These are phyloP conservation scores for Xylaria sp. DNA, from an alignment of 2,329 filamentous ascomycete genomes.

Conservation along the genomic window DNA sequence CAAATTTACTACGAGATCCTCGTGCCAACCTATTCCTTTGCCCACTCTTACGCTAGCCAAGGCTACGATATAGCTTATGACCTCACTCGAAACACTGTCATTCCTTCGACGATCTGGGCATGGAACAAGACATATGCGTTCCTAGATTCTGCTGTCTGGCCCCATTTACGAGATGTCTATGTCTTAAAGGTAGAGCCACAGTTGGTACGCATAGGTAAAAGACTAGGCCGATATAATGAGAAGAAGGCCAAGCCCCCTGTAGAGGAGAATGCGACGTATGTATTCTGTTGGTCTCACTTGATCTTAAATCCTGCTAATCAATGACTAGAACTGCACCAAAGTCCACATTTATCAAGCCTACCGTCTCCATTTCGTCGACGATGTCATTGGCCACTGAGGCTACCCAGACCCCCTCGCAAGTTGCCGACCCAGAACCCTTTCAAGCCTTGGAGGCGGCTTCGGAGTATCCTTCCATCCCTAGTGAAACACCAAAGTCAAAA, in stretches of 20 bases:
- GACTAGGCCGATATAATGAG: slow-evolving; percentile 76
- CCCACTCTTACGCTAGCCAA: slow-evolving; percentile 74
- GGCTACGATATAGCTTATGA: slow-evolving; percentile 70
- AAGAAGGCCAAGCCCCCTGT: slow-evolving; percentile 44
- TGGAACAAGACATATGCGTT: slow-evolving; percentile 74
- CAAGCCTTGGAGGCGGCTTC: slow-evolving; percentile 29
- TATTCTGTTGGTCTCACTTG: slow-evolving; percentile 4
- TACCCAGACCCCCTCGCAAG: slow-evolving; percentile 32
- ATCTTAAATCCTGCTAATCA: slow-evolving; percentile 17
- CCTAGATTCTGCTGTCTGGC: slow-evolving; percentile 78
- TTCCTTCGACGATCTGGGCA: slow-evolving; percentile 74
- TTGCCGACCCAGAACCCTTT: slow-evolving; percentile 25
- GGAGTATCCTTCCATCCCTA: slow-evolving; percentile 33
- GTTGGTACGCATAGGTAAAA: slow-evolving; percentile 87
- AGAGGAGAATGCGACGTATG: slow-evolving; percentile 44
- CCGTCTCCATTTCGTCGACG: slow-evolving; percentile 37
- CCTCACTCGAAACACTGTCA: slow-evolving; percentile 70
- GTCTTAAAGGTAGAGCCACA: slow-evolving; percentile 95
- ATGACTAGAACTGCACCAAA: slow-evolving; percentile 37
- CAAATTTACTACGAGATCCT: slow-evolving; percentile 75
- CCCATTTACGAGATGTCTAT: slow-evolving; percentile 79
- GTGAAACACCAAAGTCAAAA: slow-evolving; percentile 50
- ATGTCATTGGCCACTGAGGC: slow-evolving; percentile 31
- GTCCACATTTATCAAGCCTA: slow-evolving; percentile 49
- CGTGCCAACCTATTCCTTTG: slow-evolving; percentile 75